Percentiles rank a stretch among this genome's conserved stretches.
Conservation (phyloP, 2,329 filamentous ascomycete species). For the Sphaerulina vaccinii region DNA sequence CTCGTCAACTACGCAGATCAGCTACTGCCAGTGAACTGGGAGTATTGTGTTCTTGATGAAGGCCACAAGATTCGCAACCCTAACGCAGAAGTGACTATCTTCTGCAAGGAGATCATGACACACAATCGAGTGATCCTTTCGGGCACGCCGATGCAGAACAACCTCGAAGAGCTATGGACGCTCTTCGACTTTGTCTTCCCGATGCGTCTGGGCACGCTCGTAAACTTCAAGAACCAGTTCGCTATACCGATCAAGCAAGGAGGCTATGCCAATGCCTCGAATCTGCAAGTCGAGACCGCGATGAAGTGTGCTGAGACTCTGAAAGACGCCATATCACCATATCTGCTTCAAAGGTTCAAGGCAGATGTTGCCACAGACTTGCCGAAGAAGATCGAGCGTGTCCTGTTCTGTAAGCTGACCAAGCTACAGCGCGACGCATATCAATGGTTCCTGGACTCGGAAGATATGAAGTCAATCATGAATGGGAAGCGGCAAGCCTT, state of each 20-base stretch:
- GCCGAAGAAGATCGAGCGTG: conserved; percentile 93
- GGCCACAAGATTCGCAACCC: conserved; percentile 98
- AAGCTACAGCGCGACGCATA: conserved; percentile 76
- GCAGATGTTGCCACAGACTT: conserved; percentile 90
- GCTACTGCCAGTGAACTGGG: conserved; percentile 82
- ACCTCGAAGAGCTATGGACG: conserved; percentile 91
- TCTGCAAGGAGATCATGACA: conserved; percentile 90
- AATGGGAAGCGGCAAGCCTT: conserved; percentile 73
- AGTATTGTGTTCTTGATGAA: conserved; percentile 90
- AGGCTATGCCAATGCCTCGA: conserved; percentile 92
- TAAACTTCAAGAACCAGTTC: conserved; percentile 87
- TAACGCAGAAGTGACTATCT: conserved; percentile 89
- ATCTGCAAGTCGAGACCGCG: conserved; percentile 89
- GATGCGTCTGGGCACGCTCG: conserved; percentile 87
- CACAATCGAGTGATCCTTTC: conserved; percentile 89
- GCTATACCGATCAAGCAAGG: conserved; percentile 91
- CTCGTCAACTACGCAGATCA: conserved; percentile 88
- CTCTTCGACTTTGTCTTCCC: conserved; percentile 97
- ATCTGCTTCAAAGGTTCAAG: conserved; percentile 88
- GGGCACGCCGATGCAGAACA: conserved; percentile 97
- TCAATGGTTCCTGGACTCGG: conserved; percentile 73
- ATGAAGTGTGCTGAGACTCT: conserved; percentile 91
- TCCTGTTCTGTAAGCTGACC: conserved; percentile 92
- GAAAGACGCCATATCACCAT: conserved; percentile 90
- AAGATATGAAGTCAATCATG: conserved; percentile 81